Evolutionary conservation across 2,329 filamentous ascomycete species (phyloP), one percentile per base, ranked within the genome.

Genomic region (Aspergillus tubingensis): DNA sequence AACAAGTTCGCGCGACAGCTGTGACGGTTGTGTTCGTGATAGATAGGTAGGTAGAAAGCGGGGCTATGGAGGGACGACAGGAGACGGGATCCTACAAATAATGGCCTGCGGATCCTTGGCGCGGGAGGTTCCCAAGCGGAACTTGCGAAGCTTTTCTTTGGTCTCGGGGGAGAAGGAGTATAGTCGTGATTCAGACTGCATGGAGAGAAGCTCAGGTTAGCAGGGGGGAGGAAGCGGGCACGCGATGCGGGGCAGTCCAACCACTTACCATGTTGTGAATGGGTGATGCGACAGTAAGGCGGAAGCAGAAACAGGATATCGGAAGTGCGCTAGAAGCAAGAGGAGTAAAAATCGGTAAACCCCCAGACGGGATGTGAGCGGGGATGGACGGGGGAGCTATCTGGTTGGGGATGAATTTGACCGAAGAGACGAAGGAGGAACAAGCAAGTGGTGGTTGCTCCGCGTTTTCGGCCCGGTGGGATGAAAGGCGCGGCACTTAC

Each of bases 131-230:
- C 89, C 87, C 27, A 99, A 85, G 54, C 95, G 91, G 81, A 99
- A 99, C 79, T 97, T 98, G 77, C 91, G 90, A 67, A 99, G 86
- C 73, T 93, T 89, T 67, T 92, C 88, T 79, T 90, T 95, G 49
- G 92, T 96, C 79, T 95, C 91, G 65, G 88, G 86, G 32, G 92
- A 96, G 85, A 98, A 96, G 61, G 91, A 91, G 81, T 96, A 98
- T 64, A 98, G 85, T 69, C 92, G 85, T 63, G 92, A 88, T 82
- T 97, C 93, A 73, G 93, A 96, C 70, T 88, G 76, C 79, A 15
- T 44, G 21, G 32, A 19, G 13, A 13, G 51, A 51, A 36, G 38
- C 13, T 51, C 5, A 23, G 11, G 38, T 51, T 41, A 54, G 59
- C 50, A 61, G 57, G 43, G 41, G 36, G 41, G 23, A 36, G 43